These are phyloP conservation scores for Neckera pumila DNA, from an alignment of 225 moss, liverwort and hornwort genomes.

Conservation along the genomic window DNA sequence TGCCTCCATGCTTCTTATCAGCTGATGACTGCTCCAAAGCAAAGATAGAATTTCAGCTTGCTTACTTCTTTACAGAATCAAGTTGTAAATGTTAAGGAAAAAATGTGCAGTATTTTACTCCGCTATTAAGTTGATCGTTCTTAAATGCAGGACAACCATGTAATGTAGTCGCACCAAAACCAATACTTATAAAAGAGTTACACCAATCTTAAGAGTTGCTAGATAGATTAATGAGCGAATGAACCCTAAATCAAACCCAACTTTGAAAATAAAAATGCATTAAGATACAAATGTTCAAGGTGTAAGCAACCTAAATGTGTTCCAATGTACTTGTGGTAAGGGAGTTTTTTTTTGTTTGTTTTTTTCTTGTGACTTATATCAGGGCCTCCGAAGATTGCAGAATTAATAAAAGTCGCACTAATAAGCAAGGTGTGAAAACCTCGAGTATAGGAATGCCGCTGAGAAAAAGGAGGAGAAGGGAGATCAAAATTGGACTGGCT, in stretches of 20 bases:
- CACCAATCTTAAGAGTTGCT: background rate
- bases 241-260: background rate
- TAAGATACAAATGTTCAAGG: background rate
- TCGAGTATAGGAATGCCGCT: constrained; percentile 86
- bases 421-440: constrained; percentile 19
- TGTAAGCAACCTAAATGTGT: background rate
- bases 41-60: background rate
- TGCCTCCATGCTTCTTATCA: constrained; percentile 70
- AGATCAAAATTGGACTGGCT: constrained; percentile 64
- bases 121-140: background rate
- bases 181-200: background rate
- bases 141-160: background rate
- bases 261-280: background rate
- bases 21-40: constrained; percentile 43
- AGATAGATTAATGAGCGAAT: background rate
- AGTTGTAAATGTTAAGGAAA: background rate
- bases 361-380: background rate
- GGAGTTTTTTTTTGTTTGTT: no score
- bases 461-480: constrained; percentile 76
- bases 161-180: background rate
- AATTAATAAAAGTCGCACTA: background rate
- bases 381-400: background rate
- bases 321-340: background rate
- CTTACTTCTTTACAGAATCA: background rate
- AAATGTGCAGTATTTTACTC: background rate